Conservation (phyloP, 1,284 basidiomycete species). For the Ganoderma leucocontextum region DNA sequence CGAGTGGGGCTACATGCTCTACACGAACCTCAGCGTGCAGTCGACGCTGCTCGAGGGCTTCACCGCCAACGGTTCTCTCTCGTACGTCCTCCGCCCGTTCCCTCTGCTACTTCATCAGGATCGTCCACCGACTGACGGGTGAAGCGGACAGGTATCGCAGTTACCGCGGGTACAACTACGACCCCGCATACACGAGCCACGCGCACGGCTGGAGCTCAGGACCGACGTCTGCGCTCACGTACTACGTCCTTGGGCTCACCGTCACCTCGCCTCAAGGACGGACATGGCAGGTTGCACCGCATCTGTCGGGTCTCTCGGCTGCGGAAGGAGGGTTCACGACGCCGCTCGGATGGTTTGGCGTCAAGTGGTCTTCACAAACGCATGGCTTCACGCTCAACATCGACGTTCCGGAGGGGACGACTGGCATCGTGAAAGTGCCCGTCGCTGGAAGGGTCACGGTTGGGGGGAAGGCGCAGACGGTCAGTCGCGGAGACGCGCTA, state of each 20-base stretch:
- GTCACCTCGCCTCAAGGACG: slow-evolving; percentile 48
- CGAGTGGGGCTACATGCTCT: slow-evolving; percentile 64
- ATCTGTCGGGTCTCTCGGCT: slow-evolving; percentile 47
- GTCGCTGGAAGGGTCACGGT: slow-evolving; percentile 43
- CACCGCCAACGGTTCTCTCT: slow-evolving; percentile 58
- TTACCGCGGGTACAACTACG: slow-evolving; percentile 57
- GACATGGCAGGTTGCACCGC: slow-evolving; percentile 53
- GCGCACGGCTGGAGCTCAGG: slow-evolving; percentile 49
- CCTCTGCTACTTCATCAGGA: not conserved
- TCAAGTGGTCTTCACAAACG: slow-evolving; percentile 41
- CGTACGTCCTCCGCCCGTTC: slow-evolving; percentile 40
- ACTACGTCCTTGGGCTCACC: slow-evolving; percentile 53
- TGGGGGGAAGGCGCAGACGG: slow-evolving; percentile 29
- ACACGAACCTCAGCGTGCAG: slow-evolving; percentile 58
- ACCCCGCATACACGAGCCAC: slow-evolving; percentile 56
- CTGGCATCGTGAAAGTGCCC: slow-evolving; percentile 43
- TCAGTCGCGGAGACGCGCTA: slow-evolving; percentile 10
- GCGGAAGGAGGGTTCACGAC: slow-evolving; percentile 55
- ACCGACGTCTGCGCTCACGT: slow-evolving; percentile 48
- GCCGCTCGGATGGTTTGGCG: slow-evolving; percentile 51
- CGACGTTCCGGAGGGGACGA: slow-evolving; percentile 45
- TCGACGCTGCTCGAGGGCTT: slow-evolving; percentile 61
- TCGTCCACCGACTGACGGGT: not conserved
- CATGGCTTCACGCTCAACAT: slow-evolving; percentile 40
- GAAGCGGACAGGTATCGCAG: slow-evolving; percentile 48